These are phyloP conservation scores for Haplographium delicatum DNA, from an alignment of 495 filamentous ascomycete species.

Conservation along the genomic window DNA sequence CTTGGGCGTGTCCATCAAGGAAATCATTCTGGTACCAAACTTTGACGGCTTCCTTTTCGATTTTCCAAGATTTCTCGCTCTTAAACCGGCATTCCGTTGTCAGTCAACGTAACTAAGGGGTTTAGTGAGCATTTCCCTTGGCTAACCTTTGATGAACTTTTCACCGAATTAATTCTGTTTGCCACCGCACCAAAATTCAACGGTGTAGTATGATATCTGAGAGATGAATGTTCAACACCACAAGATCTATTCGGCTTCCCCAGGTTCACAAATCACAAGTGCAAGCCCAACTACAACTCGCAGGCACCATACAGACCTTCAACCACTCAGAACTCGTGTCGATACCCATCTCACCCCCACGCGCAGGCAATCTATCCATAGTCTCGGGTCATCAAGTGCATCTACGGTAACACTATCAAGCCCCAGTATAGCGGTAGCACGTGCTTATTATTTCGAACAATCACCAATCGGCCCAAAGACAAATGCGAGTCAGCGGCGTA, in stretches of 20 bases:
- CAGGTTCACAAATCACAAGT: neutral
- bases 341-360: neutral
- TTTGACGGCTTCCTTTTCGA: too few species aligned
- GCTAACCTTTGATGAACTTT: too few species aligned
- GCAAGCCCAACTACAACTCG: neutral
- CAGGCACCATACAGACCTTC: conserved; percentile 9
- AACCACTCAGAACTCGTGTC: conserved; percentile 6
- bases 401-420: conserved; percentile 10
- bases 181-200: too few species aligned
- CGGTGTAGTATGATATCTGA: too few species aligned
- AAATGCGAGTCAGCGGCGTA: conserved; percentile 7
- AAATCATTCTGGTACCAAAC: too few species aligned
- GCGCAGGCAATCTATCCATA: conserved; percentile 6
- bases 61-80: too few species aligned
- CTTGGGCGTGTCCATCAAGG: too few species aligned
- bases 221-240: neutral
- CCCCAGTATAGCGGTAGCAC: conserved; percentile 19
- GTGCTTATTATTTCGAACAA: conserved; percentile 16
- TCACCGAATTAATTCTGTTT: too few species aligned
- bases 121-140: too few species aligned
- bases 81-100: too few species aligned
- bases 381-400: neutral
- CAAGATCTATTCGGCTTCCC: neutral
- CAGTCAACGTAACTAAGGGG: too few species aligned
- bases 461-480: conserved; percentile 4